Conservation (phyloP, 768 basidiomycete species). For the Boletus vinaceobasis region DNA sequence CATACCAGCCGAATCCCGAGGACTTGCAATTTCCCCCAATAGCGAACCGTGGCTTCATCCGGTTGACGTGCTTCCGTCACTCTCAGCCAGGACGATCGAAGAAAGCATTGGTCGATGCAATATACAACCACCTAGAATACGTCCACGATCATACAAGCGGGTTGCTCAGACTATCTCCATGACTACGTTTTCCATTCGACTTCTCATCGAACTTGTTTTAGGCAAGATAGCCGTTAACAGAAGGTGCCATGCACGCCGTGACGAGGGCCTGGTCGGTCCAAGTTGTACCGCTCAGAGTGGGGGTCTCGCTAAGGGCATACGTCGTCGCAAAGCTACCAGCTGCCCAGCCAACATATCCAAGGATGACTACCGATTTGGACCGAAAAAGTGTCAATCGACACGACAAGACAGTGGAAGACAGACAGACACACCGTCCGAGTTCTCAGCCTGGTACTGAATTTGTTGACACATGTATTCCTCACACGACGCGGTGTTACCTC, state of each 20-base stretch:
- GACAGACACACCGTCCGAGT: slow-evolving; percentile 10
- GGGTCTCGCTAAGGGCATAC: slow-evolving; percentile 11
- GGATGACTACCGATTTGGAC: slow-evolving; percentile 1
- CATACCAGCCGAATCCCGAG: no score
- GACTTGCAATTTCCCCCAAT: no score
- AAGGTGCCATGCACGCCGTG: slow-evolving; percentile 3
- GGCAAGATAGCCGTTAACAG: neutral
- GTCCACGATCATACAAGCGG: neutral
- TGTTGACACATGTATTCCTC: slow-evolving; percentile 26
- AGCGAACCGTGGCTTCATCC: no score
- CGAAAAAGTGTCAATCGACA: neutral
- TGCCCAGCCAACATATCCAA: slow-evolving; percentile 11
- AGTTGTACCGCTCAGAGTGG: neutral
- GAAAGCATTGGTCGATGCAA: neutral
- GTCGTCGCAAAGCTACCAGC: slow-evolving; percentile 7
- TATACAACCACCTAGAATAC: neutral
- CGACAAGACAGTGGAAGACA: neutral
- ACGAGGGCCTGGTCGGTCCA: slow-evolving; percentile 9
- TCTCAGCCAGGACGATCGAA: neutral
- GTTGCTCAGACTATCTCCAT: neutral
- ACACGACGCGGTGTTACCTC: slow-evolving; percentile 49
- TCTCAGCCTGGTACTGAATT: slow-evolving; percentile 6
- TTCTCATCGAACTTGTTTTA: neutral
- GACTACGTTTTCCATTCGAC: neutral
- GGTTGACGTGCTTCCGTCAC: neutral